Evolutionary conservation across 1,139 yeast species (phyloP), one percentile per base, ranked within the genome.

Genomic region (Wickerhamomyces sp.): DNA sequence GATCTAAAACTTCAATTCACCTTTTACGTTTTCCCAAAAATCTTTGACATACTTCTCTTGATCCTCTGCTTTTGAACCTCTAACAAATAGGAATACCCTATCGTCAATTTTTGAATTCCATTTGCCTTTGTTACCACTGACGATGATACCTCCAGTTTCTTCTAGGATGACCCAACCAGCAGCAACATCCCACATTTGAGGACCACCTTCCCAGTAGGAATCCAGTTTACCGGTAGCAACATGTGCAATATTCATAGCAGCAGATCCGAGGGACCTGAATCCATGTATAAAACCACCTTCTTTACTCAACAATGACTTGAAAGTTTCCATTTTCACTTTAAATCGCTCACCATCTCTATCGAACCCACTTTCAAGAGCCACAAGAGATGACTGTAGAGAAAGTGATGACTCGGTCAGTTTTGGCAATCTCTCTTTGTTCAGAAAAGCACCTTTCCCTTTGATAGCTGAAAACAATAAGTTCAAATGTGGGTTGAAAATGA

Each of bases 161-260:
- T 68, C 65, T 10, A 79, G 58, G 46, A 79, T 75, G 48, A 79
- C 70, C 83, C 82, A 78, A 34, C 83, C 83, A 7, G 84, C 84
- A 57, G 82, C 77, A 5, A 79, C 82, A 55, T 79, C 84, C 84
- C 84, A 79, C 8, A 78, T 72, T 52, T 73, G 78, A 60, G 81
- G 77, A 23, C 84, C 82, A 44, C 83, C 83, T 61, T 78, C 83
- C 81, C 84, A 79, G 62, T 79, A 79, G 33, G 77, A 66, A 55
- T 79, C 84, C 35, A 78, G 49, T 45, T 68, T 67, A 5, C 84
- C 84, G 8, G 79, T 67, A 1, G 84, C 82, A 10, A 76, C 78
- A 36, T 73, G 71, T 14, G 78, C 73, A 39, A 78, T 58, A 46
- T 79, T 76, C 71, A 79, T 71, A 1, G 84, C 84, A 4, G 84